Conservation (phyloP, 495 filamentous ascomycete species). For the Annulohypoxylon stygium region DNA sequence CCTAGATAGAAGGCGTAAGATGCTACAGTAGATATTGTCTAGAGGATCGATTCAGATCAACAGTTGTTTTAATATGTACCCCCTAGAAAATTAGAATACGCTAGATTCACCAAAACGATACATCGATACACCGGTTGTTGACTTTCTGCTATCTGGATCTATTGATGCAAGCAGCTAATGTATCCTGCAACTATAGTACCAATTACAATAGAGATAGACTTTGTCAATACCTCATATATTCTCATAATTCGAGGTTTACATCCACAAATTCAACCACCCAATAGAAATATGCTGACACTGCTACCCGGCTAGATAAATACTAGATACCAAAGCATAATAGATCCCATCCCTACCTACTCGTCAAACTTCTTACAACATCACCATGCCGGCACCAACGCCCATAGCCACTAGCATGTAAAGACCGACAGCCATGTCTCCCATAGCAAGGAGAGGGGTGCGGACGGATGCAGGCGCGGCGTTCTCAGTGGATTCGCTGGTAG, state of each 20-base stretch:
- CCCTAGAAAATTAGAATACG: neutral
- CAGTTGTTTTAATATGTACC: neutral
- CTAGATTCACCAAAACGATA: neutral
- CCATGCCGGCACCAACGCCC: slow-evolving; percentile 78
- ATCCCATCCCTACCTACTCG: slow-evolving; percentile 11
- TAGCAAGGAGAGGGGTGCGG: slow-evolving; percentile 67
- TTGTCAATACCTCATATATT: neutral
- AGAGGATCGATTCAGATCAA: neutral
- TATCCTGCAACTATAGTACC: slow-evolving; percentile 23
- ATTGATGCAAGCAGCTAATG: slow-evolving; percentile 5
- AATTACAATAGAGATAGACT: neutral
- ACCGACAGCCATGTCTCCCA: slow-evolving; percentile 75
- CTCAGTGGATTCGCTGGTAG: slow-evolving; percentile 39
- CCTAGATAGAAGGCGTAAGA: neutral
- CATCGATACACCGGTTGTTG: neutral
- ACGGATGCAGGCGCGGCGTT: slow-evolving; percentile 50
- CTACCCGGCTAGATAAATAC: neutral
- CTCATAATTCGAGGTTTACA: slow-evolving; percentile 3
- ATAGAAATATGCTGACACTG: slow-evolving; percentile 22
- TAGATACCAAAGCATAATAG: slow-evolving; percentile 13
- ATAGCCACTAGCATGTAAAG: slow-evolving; percentile 76
- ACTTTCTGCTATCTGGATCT: slow-evolving; percentile 14
- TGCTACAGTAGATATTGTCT: neutral
- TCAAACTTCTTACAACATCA: slow-evolving; percentile 71
- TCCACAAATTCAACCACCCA: neutral